Base-by-base conservation (phyloP, 1,139 yeast genomes). In the Meyerozyma smithsonii region DNA sequence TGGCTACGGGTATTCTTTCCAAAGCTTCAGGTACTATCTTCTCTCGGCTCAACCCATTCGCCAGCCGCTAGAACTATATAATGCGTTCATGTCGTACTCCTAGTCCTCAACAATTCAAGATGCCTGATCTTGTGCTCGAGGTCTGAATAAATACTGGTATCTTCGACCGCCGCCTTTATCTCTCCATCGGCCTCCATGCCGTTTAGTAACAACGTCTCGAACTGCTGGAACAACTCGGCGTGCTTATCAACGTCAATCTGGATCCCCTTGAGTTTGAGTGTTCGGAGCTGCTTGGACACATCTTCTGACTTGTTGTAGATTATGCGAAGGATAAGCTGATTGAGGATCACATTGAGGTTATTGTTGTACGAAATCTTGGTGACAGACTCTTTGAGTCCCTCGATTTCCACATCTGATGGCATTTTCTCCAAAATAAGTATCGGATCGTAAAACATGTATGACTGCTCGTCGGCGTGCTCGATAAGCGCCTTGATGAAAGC, bases 401-500 rank as follows among this genome's bases (percentile, higher is more conserved):
- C 79, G 37, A 90, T 80, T 39, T 74, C 72, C 47, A 84, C 70
- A 12, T 76, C 67, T 4, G 64, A 62, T 0, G 94, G 87, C 47
- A 90, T 81, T 30, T 79, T 67, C 43, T 75, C 69, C 32, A 90
- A 66, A 11, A 90, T 81, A 1, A 76, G 73, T 8, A 82, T 71
- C 0, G 95, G 89, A 49, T 84, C 84, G 42, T 88, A 81, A 41
- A 55, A 70, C 21, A 62, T 57, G 43, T 58, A 61, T 4, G 71
- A 60, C 36, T 66, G 68, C 33, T 79, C 83, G 46, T 84, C 85
- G 1, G 86, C 80, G 40, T 79, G 71, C 46, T 84, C 83, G 42
- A 92, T 72, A 38, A 92, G 67, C 3, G 86, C 84, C 46, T 79
- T 77, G 40, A 90, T 82, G 55, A 87, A 89, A 12, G 69, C 67